Conservation (phyloP, 2,329 filamentous ascomycete species). For the Colletotrichum sp. region DNA sequence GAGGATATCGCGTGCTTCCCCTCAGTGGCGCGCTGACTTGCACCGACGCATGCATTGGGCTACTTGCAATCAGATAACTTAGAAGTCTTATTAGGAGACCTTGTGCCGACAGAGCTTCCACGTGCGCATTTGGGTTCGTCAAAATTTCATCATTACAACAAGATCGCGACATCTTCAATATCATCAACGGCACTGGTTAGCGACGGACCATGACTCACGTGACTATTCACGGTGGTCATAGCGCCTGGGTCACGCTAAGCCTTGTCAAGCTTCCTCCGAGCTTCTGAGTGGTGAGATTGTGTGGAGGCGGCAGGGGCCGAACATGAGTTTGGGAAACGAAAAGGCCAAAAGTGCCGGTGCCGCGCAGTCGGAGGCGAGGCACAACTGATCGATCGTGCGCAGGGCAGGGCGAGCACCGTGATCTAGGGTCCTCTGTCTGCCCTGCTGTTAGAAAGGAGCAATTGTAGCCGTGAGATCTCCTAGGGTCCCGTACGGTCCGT, state of each 20-base stretch:
- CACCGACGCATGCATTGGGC: neutral
- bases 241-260: slow-evolving; percentile 29
- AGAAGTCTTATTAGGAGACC: neutral
- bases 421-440: neutral
- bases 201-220: slow-evolving; percentile 21
- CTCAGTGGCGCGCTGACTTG: neutral
- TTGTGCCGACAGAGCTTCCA: neutral
- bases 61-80: neutral
- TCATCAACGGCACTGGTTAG: neutral
- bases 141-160: neutral
- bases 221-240: slow-evolving; percentile 30
- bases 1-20: neutral
- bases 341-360: slow-evolving; percentile 6
- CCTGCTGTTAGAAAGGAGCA: neutral
- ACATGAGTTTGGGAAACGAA: neutral
- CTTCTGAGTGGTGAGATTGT: slow-evolving; percentile 6
- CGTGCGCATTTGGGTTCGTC: neutral
- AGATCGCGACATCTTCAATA: neutral
- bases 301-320: slow-evolving; percentile 18
- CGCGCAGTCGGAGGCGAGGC: neutral
- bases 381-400: neutral
- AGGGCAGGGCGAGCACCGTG: slow-evolving; percentile 3
- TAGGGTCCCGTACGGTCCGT: neutral
- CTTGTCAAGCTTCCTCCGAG: slow-evolving; percentile 22
- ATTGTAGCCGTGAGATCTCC: neutral